Percentiles rank a stretch among this genome's conserved stretches.
These are phyloP conservation scores for Candida neerlandica DNA, from an alignment of 1,139 yeast genomes.

Conservation along the genomic window DNA sequence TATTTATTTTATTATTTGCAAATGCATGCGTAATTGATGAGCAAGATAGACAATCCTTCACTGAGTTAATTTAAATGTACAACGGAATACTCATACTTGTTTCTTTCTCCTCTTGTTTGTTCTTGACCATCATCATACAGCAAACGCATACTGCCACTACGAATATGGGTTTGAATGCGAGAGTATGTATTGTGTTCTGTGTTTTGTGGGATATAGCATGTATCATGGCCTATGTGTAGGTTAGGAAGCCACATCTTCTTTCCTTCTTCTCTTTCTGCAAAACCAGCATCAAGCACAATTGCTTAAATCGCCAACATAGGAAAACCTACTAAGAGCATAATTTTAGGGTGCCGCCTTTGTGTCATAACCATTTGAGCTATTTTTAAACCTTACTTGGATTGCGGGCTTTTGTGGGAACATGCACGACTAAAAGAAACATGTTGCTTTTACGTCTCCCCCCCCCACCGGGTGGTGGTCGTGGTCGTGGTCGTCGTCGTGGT, in stretches of 20 bases:
- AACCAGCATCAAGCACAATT: conserved; percentile 5
- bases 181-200: background rate
- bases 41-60: conserved; percentile 1
- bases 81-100: background rate
- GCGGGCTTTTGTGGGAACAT: background rate
- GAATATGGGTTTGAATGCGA: background rate
- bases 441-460: background rate
- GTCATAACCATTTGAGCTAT: background rate
- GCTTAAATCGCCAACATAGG: background rate
- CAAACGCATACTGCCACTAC: background rate
- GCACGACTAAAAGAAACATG: background rate
- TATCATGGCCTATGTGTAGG: background rate
- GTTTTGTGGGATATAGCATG: background rate
- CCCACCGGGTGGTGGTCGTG: too few species aligned
- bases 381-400: background rate
- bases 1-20: background rate
- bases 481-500: too few species aligned
- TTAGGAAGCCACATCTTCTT: background rate
- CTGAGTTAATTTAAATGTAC: conserved; percentile 2
- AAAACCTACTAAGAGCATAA: background rate
- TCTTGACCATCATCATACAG: background rate
- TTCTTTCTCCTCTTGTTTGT: background rate
- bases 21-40: conserved; percentile 1
- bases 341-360: background rate
- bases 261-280: background rate